Evolutionary conservation across 2,329 filamentous ascomycete species (phyloP).

Genomic region (Paracoccidioides lutzii): DNA sequence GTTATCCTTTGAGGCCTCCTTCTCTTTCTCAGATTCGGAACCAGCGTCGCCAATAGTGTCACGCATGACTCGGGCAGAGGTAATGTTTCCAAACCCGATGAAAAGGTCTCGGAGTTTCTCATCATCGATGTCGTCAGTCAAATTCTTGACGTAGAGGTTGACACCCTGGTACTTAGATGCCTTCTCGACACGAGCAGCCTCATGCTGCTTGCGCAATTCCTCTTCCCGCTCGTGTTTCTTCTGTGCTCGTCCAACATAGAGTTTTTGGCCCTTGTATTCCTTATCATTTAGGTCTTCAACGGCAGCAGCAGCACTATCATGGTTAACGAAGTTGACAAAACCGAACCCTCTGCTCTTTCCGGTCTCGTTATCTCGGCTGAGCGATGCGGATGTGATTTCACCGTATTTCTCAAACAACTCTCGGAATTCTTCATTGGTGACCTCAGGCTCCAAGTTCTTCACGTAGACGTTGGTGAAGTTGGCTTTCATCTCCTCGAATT

Average conservation of each 20-base stretch:
- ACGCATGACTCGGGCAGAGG: slow-evolving; percentile 98
- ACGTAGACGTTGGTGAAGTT: slow-evolving; percentile 99
- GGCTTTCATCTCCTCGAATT: slow-evolving; percentile 99
- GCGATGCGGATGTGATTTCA: slow-evolving; percentile 87
- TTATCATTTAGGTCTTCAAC: slow-evolving; percentile 86
- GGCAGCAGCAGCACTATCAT: slow-evolving; percentile 72
- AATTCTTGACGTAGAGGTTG: slow-evolving; percentile 99
- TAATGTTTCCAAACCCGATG: slow-evolving; percentile 81
- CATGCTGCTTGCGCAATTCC: slow-evolving; percentile 97
- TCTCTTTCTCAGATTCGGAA: slow-evolving; percentile 38
- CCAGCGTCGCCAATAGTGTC: slow-evolving; percentile 47
- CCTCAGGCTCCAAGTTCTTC: slow-evolving; percentile 86
- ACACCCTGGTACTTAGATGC: slow-evolving; percentile 98
- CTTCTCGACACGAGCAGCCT: slow-evolving; percentile 94
- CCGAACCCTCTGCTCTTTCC: slow-evolving; percentile 93
- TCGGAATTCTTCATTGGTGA: slow-evolving; percentile 87
- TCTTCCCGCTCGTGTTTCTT: slow-evolving; percentile 99
- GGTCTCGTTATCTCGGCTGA: slow-evolving; percentile 69
- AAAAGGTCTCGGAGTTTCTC: slow-evolving; percentile 96
- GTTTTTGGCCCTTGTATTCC: slow-evolving; percentile 85
- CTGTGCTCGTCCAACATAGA: slow-evolving; percentile 96
- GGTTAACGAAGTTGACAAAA: slow-evolving; percentile 89
- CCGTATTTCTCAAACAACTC: slow-evolving; percentile 83
- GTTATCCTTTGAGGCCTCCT: slow-evolving; percentile 36
- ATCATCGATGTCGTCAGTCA: slow-evolving; percentile 92